Evolutionary conservation across 1,284 basidiomycete genomes (phyloP).

Genomic region (Tetrapyrgos nigripes): DNA sequence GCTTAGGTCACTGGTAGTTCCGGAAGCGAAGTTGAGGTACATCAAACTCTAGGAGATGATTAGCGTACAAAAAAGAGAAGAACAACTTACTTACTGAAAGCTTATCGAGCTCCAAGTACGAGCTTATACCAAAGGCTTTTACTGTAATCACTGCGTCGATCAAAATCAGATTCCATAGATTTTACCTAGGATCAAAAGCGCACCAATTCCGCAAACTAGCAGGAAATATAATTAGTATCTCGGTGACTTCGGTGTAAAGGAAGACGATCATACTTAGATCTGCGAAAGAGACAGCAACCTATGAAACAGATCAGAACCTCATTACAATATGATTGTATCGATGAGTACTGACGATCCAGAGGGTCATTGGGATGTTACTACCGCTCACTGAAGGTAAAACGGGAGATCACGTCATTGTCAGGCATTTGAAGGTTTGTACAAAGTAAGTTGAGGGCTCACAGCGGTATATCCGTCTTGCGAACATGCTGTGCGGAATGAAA

Average conservation of each 20-base stretch:
- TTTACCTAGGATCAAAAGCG: not conserved
- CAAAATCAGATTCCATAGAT: constrained; percentile 4
- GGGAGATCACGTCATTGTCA: not conserved
- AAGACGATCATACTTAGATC: constrained; percentile 45
- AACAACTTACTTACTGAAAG: constrained; percentile 40
- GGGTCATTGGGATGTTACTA: constrained; percentile 41
- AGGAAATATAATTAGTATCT: not conserved
- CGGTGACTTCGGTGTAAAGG: constrained; percentile 1
- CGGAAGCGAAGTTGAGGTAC: constrained; percentile 48
- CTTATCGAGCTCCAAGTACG: constrained; percentile 37
- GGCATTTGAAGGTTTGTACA: not conserved
- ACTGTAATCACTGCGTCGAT: constrained; percentile 52
- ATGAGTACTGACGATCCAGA: constrained; percentile 41
- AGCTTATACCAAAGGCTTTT: constrained; percentile 44
- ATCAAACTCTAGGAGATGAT: constrained; percentile 40
- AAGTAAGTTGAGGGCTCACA: constrained; percentile 34
- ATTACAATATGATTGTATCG: not conserved
- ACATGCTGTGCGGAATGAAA: too few species aligned
- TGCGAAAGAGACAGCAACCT: constrained; percentile 47
- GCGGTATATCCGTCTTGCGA: constrained; percentile 47
- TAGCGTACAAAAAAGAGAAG: not conserved
- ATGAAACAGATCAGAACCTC: not conserved
- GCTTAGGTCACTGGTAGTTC: constrained; percentile 48
- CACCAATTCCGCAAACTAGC: constrained; percentile 46
- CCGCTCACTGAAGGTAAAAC: constrained; percentile 56